Evolutionary conservation across 352 stramenopile species (phyloP), one percentile per base, ranked within the genome.

Genomic region (Pythium insidiosum): DNA sequence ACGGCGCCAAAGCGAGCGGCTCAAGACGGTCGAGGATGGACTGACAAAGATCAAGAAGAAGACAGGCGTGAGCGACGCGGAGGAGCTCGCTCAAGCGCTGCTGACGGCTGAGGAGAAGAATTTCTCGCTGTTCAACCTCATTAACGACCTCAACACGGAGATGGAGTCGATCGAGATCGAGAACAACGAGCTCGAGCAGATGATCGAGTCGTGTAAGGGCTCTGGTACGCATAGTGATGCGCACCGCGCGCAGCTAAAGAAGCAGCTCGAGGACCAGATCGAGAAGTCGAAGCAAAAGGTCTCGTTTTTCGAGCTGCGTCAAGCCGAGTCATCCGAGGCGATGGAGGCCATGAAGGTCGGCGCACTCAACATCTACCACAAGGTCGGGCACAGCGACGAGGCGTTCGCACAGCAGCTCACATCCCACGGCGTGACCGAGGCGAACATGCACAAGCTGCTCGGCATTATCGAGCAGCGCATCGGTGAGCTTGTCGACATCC

Each of bases 121-220:
- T 61, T 97, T 97, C 48, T 94, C 77, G 35, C 71, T 97, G 15
- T 97, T 97, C 58, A 97, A 96, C 46, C 87, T 95, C 56, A 91
- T 97, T 60, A 97, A 96, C 61, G 84, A 96, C 40, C 63, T 96
- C 29, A 97, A 89, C 61, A 91, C 74, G 2, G 84, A 95, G 46
- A 95, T 95, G 72, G 78, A 95, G 58, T 66, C 62, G 15, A 53
- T 91, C 25, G 83, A 95, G 58, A 82, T 91, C 38, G 81, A 94
- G 36, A 94, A 91, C 50, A 84, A 89, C 22, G 63, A 49, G 2
- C 59, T 88, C 9, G 72, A 88, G 38, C 53, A 72, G 48, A 33
- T 73, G n/a, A 74, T 81, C 25, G 63, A 78, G 18, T 59, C 73
- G 18, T 80, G 75, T 24, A 65, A 73, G n/a, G 73, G 71, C 6